phyloP scores from a whole-genome alignment of 2,329 filamentous ascomycete species.

The Aureobasidium sp. region DNA sequence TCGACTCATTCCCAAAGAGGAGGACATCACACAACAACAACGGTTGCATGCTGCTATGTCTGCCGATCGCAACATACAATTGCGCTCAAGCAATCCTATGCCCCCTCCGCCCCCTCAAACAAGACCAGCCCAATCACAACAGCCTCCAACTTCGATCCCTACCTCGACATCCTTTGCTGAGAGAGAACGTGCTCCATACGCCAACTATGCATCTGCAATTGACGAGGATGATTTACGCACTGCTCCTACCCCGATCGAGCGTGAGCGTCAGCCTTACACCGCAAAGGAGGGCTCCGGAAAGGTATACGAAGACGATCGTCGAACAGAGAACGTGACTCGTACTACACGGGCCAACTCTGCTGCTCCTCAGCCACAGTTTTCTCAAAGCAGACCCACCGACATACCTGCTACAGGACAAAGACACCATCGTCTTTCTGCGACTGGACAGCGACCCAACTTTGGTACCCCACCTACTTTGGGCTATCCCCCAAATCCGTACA shows the following conservation, averaged over 20 bases:
- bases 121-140: background rate
- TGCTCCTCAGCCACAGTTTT: conserved; percentile 6
- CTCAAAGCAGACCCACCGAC: conserved; percentile 11
- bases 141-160: background rate
- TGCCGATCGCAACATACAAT: conserved; percentile 40
- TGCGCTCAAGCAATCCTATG: conserved; percentile 29
- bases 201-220: conserved; percentile 21
- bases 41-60: conserved; percentile 53
- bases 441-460: background rate
- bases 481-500: conserved; percentile 11
- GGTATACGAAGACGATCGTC: conserved; percentile 37
- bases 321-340: conserved; percentile 11
- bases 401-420: conserved; percentile 1
- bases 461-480: background rate
- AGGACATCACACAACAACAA: conserved; percentile 50
- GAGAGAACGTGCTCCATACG: conserved; percentile 34
- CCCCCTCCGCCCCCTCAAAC: conserved; percentile 21
- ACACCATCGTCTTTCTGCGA: conserved; percentile 12
- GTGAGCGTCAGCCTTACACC: conserved; percentile 57
- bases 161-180: conserved; percentile 23
- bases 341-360: conserved; percentile 12
- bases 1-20: conserved; percentile 56
- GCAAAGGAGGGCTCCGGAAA: conserved; percentile 53
- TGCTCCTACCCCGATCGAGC: conserved; percentile 48
- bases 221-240: conserved; percentile 31